Evolutionary conservation across 352 stramenopile species (phyloP), one percentile per base, ranked within the genome.

Genomic region (Pythium aphanidermatum): DNA sequence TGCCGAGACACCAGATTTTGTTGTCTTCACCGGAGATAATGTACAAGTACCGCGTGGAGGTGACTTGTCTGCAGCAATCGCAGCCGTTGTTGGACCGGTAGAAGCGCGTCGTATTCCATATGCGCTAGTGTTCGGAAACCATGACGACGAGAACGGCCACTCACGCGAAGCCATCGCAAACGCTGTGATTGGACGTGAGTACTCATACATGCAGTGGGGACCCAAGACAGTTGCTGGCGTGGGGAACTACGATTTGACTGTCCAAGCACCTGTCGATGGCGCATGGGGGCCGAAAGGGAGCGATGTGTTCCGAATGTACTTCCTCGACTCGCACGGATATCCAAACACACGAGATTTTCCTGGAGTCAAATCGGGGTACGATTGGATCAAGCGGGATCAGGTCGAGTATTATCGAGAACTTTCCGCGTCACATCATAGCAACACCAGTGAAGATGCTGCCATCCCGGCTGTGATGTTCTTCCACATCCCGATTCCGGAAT

Each of bases 381-480:
- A 75, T 38, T 76, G 63, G 68, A 74, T 82, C 42, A 75, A 70
- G 36, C 57, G 57, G 17, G 65, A 52, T 40, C 70, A 85, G 53
- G 65, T 78, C 34, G 53, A 73, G 23, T 76, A 67, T 42, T 72
- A 79, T 35, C 53, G 50, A 1, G 14, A 52, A 6, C 42, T 79
- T 10, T 71, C 67, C 11, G 47, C 23, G 0, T 24, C 38, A 1
- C 28, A 55, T 39, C 30, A 28, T 3, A 63, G 26, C 39, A 54
- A 11, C 44, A 61, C 41, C 53, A 37, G 35, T 10, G 24, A 32
- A 1, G 44, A 48, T 21, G 51, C 54, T 16, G 54, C 55, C 3
- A 27, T 71, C 10, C 64, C 68, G 16, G 68, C 70, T 4, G 47
- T 82, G 44, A 80, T 85, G 70, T 85, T 82, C 56, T 78, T 81